These are phyloP conservation scores for Chrysanthemum lavandulifolium DNA, from an alignment of 129 eudicot genomes.

Conservation along the genomic window DNA sequence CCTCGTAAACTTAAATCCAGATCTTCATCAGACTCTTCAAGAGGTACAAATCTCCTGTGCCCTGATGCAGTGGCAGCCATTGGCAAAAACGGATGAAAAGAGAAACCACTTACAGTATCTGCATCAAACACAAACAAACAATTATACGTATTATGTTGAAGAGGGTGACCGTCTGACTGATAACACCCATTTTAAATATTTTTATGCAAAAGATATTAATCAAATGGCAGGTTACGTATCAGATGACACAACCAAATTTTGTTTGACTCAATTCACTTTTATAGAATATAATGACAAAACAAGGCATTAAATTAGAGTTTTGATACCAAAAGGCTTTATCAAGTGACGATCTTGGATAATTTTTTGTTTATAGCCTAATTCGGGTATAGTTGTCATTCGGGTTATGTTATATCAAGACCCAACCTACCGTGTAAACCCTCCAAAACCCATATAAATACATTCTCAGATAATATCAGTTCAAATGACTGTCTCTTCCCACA, in stretches of 20 bases:
- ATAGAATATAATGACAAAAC: neutral
- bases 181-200: neutral
- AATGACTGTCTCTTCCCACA: too few species aligned
- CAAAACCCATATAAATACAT: too few species aligned
- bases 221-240: neutral
- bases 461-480: too few species aligned
- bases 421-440: neutral
- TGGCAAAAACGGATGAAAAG: constrained; percentile 91
- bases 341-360: too few species aligned
- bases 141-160: constrained; percentile 7
- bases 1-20: constrained; percentile 37
- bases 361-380: neutral
- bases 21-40: constrained; percentile 57
- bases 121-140: constrained; percentile 24
- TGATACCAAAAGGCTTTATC: too few species aligned
- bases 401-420: neutral
- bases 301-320: neutral
- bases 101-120: constrained; percentile 90
- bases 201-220: neutral
- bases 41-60: constrained; percentile 67
- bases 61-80: constrained; percentile 96
- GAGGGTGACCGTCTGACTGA: neutral
- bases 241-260: neutral
- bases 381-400: neutral
- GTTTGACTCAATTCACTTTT: neutral